Percentiles rank a stretch among this genome's conserved stretches.
Conservation (phyloP, 768 basidiomycete species). For the Suillus decipiens region DNA sequence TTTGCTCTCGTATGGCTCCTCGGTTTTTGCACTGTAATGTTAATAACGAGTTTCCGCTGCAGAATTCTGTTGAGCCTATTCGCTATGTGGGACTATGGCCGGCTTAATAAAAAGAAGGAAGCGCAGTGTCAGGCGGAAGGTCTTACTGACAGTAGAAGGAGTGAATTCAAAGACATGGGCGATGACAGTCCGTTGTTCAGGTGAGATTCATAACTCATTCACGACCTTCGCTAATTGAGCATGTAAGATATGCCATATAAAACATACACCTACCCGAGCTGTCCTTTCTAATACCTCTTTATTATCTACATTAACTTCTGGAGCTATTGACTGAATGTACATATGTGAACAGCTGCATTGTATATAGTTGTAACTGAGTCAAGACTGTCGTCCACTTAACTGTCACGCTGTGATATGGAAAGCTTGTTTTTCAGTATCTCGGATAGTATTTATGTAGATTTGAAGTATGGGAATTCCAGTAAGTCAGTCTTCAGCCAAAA, state of each 20-base stretch:
- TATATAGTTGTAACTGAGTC: too few relatives aligned
- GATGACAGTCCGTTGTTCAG: conserved; percentile 59
- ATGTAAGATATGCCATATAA: conserved; percentile 14
- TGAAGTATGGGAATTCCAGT: too few relatives aligned
- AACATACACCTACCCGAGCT: neutral
- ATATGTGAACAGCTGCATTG: too few relatives aligned
- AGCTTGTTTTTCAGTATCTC: too few relatives aligned
- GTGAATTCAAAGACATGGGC: conserved; percentile 50
- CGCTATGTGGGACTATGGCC: conserved; percentile 50
- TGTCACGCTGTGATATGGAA: too few relatives aligned
- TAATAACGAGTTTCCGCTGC: conserved; percentile 32
- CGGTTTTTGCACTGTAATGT: conserved; percentile 15
- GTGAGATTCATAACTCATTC: conserved; percentile 18
- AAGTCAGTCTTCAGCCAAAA: too few relatives aligned
- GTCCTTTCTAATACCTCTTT: neutral
- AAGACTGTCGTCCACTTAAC: too few relatives aligned
- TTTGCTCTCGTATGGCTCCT: conserved; percentile 21
- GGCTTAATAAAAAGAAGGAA: conserved; percentile 52
- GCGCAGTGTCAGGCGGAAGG: conserved; percentile 43
- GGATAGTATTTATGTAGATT: too few relatives aligned
- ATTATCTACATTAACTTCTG: neutral
- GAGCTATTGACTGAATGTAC: neutral
- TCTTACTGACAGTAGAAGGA: conserved; percentile 40
- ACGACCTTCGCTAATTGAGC: neutral
- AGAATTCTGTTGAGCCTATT: conserved; percentile 44